These are phyloP conservation scores for Penicillium diatomitis DNA, from an alignment of 495 filamentous ascomycete genomes.

Conservation along the genomic window DNA sequence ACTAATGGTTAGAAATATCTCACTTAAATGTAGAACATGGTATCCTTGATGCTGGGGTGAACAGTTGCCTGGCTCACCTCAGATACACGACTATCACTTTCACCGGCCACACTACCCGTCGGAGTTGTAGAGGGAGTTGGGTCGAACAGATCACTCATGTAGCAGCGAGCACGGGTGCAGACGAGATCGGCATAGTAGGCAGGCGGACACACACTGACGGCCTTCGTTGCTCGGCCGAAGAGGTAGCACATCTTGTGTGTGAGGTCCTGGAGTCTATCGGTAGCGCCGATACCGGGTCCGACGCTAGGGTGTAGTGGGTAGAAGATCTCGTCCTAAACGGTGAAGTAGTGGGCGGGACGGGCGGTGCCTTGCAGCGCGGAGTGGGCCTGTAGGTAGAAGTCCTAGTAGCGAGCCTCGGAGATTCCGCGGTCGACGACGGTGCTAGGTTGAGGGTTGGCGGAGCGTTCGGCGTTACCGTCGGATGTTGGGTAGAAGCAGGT, in stretches of 20 bases:
- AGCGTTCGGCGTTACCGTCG: constrained; percentile 36
- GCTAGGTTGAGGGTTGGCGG: too few species aligned
- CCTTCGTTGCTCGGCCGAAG: constrained; percentile 70
- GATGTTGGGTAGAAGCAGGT: constrained; percentile 70
- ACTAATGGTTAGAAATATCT: too few species aligned
- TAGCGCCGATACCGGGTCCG: constrained; percentile 28
- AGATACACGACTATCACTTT: neutral
- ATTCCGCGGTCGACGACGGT: too few species aligned
- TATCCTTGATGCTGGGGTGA: constrained; percentile 43
- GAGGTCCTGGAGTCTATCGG: constrained; percentile 51
- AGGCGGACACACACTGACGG: constrained; percentile 69
- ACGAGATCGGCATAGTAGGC: constrained; percentile 79
- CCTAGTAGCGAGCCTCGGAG: constrained; percentile 60
- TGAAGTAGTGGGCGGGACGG: constrained; percentile 66
- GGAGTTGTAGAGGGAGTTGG: constrained; percentile 11
- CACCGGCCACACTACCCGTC: constrained; percentile 14
- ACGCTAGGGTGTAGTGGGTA: constrained; percentile 14
- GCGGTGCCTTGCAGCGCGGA: constrained; percentile 77
- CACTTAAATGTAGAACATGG: constrained; percentile 69
- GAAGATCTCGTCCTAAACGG: constrained; percentile 68
- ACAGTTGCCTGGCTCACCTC: constrained; percentile 22
- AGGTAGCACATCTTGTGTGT: constrained; percentile 75
- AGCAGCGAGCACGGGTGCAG: constrained; percentile 58
- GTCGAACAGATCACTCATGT: constrained; percentile 48
- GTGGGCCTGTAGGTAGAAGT: constrained; percentile 84